Evolutionary conservation across 306 rosid species (phyloP), one percentile per base, ranked within the genome.

Genomic region (Alnus glutinosa): DNA sequence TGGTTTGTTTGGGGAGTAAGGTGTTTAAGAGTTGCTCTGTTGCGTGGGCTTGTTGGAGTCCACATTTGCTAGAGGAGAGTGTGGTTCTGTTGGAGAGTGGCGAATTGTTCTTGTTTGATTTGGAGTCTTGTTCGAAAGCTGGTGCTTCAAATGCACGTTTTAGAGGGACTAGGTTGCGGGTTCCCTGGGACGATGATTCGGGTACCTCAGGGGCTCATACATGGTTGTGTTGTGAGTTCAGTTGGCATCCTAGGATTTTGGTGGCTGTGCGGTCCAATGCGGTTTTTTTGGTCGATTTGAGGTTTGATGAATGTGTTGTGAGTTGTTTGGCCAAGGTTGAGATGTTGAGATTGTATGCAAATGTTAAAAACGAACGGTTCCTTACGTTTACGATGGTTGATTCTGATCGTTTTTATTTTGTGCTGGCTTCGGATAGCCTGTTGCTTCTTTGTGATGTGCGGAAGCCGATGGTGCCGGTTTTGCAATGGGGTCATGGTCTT

Each of bases 1-100:
- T 89, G 46, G 23, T 55, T 77, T 55, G 72, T 79, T 9, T 79
- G 48, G 93, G 96, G 19, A 73, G 79, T 75, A 90, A 87, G 71
- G 73, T 55, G 6, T 89, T 92, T n/a, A 86, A 81, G 87, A 87
- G 73, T 36, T 72, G 83, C 44, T 55, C 87, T 47, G 80, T 92
- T 71, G 89, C 79, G 5, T 87, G 88, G 79, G 84, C 89, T 67
- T 90, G 92, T 81, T 90, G 97, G 96, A 90, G 88, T 83, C 89
- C 93, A 8, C 89, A 90, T 80, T 30, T 80, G 2, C 42, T 14
- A 23, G 92, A 90, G 75, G 91, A 90, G 84, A 83, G 90, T 18
- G 18, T 89, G 34, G 83, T 89, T 77, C 81, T 90, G 78, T 70
- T 89, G 9, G 92, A 89, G 16, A 88, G 28, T 75, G 97, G 97